Evolutionary conservation across 1,284 basidiomycete genomes (phyloP).

Genomic region (Cutaneotrichosporon cutaneum): DNA sequence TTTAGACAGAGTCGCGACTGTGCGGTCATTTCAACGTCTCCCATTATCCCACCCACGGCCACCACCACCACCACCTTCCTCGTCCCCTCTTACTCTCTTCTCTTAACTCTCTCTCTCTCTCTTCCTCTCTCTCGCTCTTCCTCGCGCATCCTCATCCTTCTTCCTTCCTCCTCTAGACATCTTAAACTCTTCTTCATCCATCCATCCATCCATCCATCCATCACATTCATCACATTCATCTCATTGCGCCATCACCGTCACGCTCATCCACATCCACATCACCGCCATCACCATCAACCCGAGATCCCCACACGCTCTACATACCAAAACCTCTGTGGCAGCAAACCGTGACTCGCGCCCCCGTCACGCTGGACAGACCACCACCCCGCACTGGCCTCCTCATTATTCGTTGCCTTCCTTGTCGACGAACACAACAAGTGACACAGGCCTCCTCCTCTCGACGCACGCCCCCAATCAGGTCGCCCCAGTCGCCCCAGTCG

Average conservation of each 20-base stretch:
- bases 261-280: neutral
- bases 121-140: neutral
- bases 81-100: too few species aligned
- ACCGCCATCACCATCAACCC: neutral
- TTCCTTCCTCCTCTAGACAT: neutral
- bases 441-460: too few species aligned
- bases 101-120: neutral
- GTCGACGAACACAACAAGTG: too few species aligned
- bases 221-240: neutral
- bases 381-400: too few species aligned
- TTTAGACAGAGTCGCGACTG: neutral
- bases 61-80: too few species aligned
- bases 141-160: neutral
- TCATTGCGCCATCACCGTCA: constrained; percentile 4
- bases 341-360: neutral
- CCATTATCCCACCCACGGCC: neutral
- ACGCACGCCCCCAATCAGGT: too few species aligned
- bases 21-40: neutral
- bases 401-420: too few species aligned
- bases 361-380: too few species aligned
- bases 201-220: constrained; percentile 1
- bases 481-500: too few species aligned
- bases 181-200: neutral
- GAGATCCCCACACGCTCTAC: neutral
- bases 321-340: neutral